Percentiles rank a stretch among this genome's conserved stretches.
These are phyloP conservation scores for Talaromyces sp. DNA, from an alignment of 2,329 filamentous ascomycete species.

Conservation along the genomic window DNA sequence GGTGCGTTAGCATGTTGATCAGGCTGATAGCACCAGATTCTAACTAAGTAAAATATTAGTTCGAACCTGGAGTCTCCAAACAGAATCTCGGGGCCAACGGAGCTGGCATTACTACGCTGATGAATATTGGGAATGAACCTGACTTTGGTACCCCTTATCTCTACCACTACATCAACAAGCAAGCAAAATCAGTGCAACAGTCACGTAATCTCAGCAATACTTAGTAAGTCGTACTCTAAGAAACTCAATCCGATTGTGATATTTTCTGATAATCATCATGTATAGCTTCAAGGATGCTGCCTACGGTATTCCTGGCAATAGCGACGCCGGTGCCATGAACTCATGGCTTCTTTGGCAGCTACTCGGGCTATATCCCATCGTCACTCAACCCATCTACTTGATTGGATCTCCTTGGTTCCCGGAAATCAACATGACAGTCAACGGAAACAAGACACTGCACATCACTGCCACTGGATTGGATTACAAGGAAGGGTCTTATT, in stretches of 20 bases:
- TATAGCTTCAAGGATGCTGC: slow-evolving; percentile 52
- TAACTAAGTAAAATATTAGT: slow-evolving; percentile 30
- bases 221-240: slow-evolving; percentile 34
- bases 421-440: slow-evolving; percentile 34
- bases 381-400: slow-evolving; percentile 49
- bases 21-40: not conserved
- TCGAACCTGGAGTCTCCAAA: slow-evolving; percentile 37
- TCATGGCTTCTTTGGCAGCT: slow-evolving; percentile 53
- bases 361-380: slow-evolving; percentile 49
- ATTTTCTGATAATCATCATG: not conserved
- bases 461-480: slow-evolving; percentile 48
- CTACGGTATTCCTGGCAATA: slow-evolving; percentile 64
- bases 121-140: slow-evolving; percentile 62
- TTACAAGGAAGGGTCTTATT: slow-evolving; percentile 39
- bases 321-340: slow-evolving; percentile 58
- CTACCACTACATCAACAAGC: slow-evolving; percentile 65
- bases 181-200: slow-evolving; percentile 60
- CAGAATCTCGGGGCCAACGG: slow-evolving; percentile 32
- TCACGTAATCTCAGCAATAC: slow-evolving; percentile 57
- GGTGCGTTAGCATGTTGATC: slow-evolving; percentile 21
- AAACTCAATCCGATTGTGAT: not conserved
- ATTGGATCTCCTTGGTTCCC: slow-evolving; percentile 47
- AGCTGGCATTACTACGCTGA: slow-evolving; percentile 50
- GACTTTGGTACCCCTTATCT: slow-evolving; percentile 66
- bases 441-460: slow-evolving; percentile 36